phyloP scores from a whole-genome alignment of 306 rosid species.

The Prunus mira region DNA sequence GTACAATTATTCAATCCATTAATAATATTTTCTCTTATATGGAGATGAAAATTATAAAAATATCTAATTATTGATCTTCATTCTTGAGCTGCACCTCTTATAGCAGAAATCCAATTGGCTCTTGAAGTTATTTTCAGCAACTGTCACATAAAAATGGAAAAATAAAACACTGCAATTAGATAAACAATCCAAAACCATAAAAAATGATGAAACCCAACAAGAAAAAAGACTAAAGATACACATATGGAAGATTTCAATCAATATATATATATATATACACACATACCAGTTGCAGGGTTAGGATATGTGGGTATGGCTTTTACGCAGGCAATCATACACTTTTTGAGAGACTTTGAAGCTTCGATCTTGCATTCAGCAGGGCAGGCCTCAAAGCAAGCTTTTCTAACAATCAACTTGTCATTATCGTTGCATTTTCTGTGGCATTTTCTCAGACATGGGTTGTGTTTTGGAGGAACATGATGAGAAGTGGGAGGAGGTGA shows the following conservation, averaged over 20 bases:
- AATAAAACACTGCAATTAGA: neutral
- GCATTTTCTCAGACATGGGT: neutral
- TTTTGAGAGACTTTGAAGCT: neutral
- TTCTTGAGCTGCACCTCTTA: neutral
- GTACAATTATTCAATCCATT: no score
- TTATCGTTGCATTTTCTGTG: neutral
- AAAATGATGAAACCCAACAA: neutral
- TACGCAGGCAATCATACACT: neutral
- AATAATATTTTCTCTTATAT: neutral
- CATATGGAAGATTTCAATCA: no score
- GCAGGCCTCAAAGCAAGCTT: neutral
- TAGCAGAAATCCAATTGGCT: neutral
- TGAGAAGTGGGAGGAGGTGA: neutral
- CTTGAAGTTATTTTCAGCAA: neutral
- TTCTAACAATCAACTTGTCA: neutral
- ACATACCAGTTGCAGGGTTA: neutral
- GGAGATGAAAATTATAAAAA: neutral
- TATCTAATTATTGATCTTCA: neutral
- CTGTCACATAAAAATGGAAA: neutral
- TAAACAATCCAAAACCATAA: neutral
- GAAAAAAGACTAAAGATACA: neutral
- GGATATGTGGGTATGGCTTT: neutral
- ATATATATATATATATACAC: neutral
- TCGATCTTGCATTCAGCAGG: neutral
- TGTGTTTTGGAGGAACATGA: neutral